phyloP scores from a whole-genome alignment of 192 early-diverging fungal species.

The Allomyces arbusculus region DNA sequence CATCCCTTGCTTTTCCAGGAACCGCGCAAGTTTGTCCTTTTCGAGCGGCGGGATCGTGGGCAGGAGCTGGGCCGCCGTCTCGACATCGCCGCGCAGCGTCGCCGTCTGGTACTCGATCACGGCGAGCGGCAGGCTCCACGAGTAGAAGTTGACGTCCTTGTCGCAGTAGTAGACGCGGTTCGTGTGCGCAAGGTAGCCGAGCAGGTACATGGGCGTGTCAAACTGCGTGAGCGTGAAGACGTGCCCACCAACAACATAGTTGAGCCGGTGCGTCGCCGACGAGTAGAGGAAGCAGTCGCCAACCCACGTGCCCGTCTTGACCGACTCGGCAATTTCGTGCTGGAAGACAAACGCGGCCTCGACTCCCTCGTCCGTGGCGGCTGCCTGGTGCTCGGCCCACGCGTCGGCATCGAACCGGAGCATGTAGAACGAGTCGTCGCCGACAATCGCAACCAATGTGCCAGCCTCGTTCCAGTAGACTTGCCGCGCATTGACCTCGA shows the following conservation, averaged over 20 bases:
- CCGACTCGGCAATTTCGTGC: conserved; percentile 69
- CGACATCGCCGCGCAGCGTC: conserved; percentile 80
- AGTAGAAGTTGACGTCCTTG: conserved; percentile 76
- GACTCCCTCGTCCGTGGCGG: conserved; percentile 74
- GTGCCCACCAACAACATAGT: conserved; percentile 89
- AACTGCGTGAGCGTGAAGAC: conserved; percentile 91
- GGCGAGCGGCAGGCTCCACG: conserved; percentile 74
- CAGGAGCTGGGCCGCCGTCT: conserved; percentile 52
- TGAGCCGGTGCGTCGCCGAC: conserved; percentile 69
- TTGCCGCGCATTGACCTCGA: conserved; percentile 44
- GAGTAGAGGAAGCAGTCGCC: conserved; percentile 99
- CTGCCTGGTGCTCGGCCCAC: conserved; percentile 47
- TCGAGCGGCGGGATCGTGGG: conserved; percentile 75
- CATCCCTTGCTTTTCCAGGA: conserved; percentile 82
- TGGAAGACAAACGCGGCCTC: conserved; percentile 93
- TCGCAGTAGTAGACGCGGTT: conserved; percentile 88
- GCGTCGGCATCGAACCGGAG: conserved; percentile 81
- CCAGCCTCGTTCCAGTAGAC: conserved; percentile 91
- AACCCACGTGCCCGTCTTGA: conserved; percentile 90
- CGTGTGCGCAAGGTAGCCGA: conserved; percentile 84
- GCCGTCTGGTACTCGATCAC: conserved; percentile 98
- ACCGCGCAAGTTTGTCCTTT: conserved; percentile 74
- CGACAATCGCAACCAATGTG: conserved; percentile 74
- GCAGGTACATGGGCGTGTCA: conserved; percentile 71
- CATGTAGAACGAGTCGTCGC: conserved; percentile 85